phyloP scores from a whole-genome alignment of 495 filamentous ascomycete species.

The Podospora appendiculata region DNA sequence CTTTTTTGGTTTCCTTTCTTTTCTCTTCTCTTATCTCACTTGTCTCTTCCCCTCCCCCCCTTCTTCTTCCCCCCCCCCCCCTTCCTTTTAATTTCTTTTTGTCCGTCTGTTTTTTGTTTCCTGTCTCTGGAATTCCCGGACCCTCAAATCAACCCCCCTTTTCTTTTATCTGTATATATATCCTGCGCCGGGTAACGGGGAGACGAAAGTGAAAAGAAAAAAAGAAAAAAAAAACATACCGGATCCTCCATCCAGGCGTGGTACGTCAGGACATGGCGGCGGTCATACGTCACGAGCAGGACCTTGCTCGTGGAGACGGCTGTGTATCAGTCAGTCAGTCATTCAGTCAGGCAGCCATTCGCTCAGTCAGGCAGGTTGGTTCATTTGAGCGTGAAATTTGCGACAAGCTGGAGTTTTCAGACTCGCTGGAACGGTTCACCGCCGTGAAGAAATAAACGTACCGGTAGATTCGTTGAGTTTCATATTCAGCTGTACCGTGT shows the following conservation, averaged over 20 bases:
- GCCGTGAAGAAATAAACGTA: slow-evolving; percentile 10
- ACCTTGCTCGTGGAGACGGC: slow-evolving; percentile 58
- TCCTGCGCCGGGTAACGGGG: too few species aligned
- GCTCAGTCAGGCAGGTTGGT: not conserved
- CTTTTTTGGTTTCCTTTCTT: too few species aligned
- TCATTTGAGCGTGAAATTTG: not conserved
- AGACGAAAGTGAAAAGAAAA: not conserved
- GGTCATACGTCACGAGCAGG: slow-evolving; percentile 77
- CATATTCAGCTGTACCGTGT: slow-evolving; percentile 13
- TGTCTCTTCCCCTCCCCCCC: too few species aligned
- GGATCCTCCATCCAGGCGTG: slow-evolving; percentile 88
- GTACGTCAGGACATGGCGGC: slow-evolving; percentile 72
- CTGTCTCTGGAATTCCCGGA: too few species aligned
- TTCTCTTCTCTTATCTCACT: not conserved
- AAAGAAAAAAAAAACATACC: slow-evolving; percentile 31
- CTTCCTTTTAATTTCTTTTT: too few species aligned
- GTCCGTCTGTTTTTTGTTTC: too few species aligned
- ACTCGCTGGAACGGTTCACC: not conserved
- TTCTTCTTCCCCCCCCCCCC: too few species aligned
- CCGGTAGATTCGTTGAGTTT: slow-evolving; percentile 38
- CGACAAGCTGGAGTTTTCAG: too few species aligned
- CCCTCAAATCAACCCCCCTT: too few species aligned
- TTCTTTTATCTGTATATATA: too few species aligned
- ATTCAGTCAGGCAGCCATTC: not conserved
- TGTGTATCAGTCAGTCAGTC: slow-evolving; percentile 18